These are phyloP conservation scores for Suillus variegatus DNA, from an alignment of 768 basidiomycete species.

Conservation along the genomic window DNA sequence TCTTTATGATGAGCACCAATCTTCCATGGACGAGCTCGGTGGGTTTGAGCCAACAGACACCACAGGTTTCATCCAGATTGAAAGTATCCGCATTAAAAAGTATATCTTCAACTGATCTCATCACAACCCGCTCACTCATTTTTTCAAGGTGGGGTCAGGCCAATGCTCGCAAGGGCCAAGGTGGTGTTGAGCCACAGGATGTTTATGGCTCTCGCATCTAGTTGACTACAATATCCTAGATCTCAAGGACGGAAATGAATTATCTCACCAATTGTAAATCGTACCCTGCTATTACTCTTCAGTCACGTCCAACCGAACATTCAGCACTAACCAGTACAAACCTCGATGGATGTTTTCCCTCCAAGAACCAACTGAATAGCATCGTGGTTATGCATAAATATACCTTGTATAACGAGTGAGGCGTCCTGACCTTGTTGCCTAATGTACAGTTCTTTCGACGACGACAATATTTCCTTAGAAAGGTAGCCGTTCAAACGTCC, in stretches of 20 bases:
- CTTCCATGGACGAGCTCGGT: conserved; percentile 98
- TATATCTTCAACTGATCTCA: conserved; percentile 38
- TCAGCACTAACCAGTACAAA: not conserved
- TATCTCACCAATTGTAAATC: not conserved
- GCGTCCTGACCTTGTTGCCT: conserved; percentile 63
- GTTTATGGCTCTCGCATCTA: conserved; percentile 3
- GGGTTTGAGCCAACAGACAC: conserved; percentile 98
- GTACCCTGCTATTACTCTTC: not conserved
- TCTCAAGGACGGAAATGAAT: not conserved
- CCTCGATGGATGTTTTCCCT: not conserved
- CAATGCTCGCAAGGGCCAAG: conserved; percentile 82
- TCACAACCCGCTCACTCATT: conserved; percentile 1
- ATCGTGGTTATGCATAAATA: not conserved
- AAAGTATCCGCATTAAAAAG: conserved; percentile 98
- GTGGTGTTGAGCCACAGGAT: conserved; percentile 68
- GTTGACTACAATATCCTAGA: not conserved
- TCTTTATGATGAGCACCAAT: conserved; percentile 92
- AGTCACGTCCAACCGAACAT: not conserved
- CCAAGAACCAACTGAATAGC: not conserved
- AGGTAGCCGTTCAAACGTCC: not conserved
- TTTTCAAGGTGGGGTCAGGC: conserved; percentile 74
- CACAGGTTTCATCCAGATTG: conserved; percentile 83
- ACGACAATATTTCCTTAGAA: not conserved
- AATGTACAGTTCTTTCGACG: conserved; percentile 13
- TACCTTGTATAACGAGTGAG: conserved; percentile 36